Conservation (phyloP, 129 eudicot genomes). For the sunflower (Helianthus annuus) region DNA sequence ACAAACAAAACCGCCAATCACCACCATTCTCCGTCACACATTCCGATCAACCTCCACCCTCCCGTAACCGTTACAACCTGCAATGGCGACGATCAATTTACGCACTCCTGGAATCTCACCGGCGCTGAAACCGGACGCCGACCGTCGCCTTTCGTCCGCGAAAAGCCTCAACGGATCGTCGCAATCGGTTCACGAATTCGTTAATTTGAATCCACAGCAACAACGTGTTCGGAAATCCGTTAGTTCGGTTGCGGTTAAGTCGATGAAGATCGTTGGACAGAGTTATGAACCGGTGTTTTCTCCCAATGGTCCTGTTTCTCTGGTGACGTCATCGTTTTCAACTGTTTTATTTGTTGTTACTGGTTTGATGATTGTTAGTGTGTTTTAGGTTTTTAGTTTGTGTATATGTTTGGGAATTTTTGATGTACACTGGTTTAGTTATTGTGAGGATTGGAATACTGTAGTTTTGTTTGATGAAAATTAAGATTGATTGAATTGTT, state of each 20-base stretch:
- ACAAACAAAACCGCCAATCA: slow-evolving; percentile 1
- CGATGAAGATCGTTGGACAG: slow-evolving; percentile 43
- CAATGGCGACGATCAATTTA: slow-evolving; percentile 56
- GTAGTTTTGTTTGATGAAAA: neutral
- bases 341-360: neutral
- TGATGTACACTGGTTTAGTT: too few species aligned
- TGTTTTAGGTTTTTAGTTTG: neutral
- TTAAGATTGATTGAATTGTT: slow-evolving; percentile 19
- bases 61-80: neutral
- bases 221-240: slow-evolving; percentile 24
- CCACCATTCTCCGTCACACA: neutral
- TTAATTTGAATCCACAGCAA: neutral
- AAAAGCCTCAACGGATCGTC: slow-evolving; percentile 31
- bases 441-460: neutral
- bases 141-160: slow-evolving; percentile 43
- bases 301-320: slow-evolving; percentile 42
- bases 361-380: neutral
- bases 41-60: slow-evolving; percentile 18
- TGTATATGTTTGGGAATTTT: neutral
- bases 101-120: slow-evolving; percentile 4
- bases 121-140: slow-evolving; percentile 38
- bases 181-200: slow-evolving; percentile 20
- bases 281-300: slow-evolving; percentile 36
- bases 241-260: slow-evolving; percentile 33
- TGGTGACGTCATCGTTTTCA: slow-evolving; percentile 20